Evolutionary conservation across 2,329 filamentous ascomycete genomes (phyloP).

Genomic region (Microdochium bolleyi): DNA sequence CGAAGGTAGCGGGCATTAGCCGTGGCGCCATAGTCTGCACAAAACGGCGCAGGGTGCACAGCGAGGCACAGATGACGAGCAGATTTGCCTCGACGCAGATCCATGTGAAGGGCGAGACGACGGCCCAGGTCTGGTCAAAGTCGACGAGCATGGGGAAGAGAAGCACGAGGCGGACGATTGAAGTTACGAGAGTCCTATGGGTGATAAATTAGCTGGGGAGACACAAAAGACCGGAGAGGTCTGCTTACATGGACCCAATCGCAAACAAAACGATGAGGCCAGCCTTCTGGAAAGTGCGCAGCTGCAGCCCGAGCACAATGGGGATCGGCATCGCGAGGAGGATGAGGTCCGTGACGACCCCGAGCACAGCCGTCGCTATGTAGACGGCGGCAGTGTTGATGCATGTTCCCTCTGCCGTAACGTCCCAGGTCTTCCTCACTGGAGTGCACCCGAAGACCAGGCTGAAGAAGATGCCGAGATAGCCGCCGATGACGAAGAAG

Average conservation of each 20-base stretch:
- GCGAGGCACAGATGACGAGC: not conserved
- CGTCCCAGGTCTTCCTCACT: constrained; percentile 4
- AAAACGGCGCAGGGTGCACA: not conserved
- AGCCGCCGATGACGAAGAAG: constrained; percentile 4
- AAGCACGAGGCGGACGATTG: not conserved
- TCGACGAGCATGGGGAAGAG: not conserved
- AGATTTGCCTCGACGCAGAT: constrained; percentile 1
- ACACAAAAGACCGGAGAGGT: not conserved
- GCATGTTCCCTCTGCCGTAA: constrained; percentile 5
- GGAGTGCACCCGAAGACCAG: constrained; percentile 8
- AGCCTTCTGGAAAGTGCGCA: constrained; percentile 4
- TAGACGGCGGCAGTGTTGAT: constrained; percentile 7
- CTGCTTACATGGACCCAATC: constrained; percentile 6
- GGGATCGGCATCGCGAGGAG: constrained; percentile 8
- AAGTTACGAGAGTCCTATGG: not conserved
- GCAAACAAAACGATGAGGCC: constrained; percentile 4
- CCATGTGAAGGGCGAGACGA: not conserved
- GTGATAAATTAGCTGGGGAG: not conserved
- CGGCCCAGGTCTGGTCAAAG: not conserved
- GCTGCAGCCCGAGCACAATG: constrained; percentile 5
- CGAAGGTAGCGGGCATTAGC: not conserved
- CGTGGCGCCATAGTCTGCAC: not conserved
- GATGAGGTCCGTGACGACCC: constrained; percentile 6
- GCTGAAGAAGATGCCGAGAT: constrained; percentile 6
- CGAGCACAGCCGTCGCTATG: constrained; percentile 7